A percentile compares a stretch with the other conserved stretches of the same genome.
These are phyloP conservation scores for Drechslerella coelobrocha DNA, from an alignment of 2,329 filamentous ascomycete genomes.

Conservation along the genomic window DNA sequence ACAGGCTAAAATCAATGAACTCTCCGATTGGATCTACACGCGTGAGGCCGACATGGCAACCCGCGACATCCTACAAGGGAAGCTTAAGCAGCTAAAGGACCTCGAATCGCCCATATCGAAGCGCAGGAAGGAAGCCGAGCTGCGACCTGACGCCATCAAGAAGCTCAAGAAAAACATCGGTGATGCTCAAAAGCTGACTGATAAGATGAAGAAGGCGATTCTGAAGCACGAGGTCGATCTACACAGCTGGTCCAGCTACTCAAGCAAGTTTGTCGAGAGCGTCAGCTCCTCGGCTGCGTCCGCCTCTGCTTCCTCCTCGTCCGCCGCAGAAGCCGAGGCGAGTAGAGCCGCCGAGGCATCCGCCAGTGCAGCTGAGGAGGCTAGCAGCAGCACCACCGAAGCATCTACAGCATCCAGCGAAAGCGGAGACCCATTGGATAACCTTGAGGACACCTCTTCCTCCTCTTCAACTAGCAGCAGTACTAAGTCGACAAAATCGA, in stretches of 20 bases:
- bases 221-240: constrained; percentile 58
- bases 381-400: constrained; percentile 23
- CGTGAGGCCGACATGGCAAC: constrained; percentile 76
- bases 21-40: constrained; percentile 89
- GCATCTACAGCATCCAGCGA: constrained; percentile 21
- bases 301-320: constrained; percentile 35
- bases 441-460: constrained; percentile 54
- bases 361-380: constrained; percentile 13
- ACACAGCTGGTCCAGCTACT: constrained; percentile 36
- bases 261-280: constrained; percentile 37
- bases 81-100: constrained; percentile 76
- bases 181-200: constrained; percentile 73
- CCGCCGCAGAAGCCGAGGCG: constrained; percentile 26
- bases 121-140: constrained; percentile 73
- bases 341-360: constrained; percentile 31
- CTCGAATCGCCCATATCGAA: constrained; percentile 79
- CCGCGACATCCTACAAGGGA: constrained; percentile 75
- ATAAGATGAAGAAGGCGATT: constrained; percentile 61
- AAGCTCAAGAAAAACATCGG: constrained; percentile 73
- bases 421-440: constrained; percentile 20
- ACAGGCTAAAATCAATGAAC: constrained; percentile 70
- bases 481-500: constrained; percentile 57
- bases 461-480: constrained; percentile 58
- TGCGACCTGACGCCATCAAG: constrained; percentile 74
- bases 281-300: constrained; percentile 39